Evolutionary conservation across 106 monocot species (phyloP).

Genomic region (Dactylorhiza incarnata): DNA sequence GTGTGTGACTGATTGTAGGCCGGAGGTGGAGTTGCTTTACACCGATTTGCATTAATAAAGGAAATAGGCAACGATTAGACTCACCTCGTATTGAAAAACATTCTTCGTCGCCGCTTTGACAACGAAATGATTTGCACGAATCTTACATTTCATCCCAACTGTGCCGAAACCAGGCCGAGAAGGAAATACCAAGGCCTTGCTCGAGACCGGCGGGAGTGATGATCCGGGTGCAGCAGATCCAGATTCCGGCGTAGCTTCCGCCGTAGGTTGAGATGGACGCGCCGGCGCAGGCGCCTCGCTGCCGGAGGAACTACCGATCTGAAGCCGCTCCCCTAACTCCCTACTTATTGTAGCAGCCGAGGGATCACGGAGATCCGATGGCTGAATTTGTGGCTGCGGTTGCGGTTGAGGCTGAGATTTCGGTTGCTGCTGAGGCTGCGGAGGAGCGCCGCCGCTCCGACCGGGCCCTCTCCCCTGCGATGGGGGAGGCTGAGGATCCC

Average conservation of each 20-base stretch:
- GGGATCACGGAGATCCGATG: neutral
- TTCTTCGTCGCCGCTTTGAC: conserved; percentile 6
- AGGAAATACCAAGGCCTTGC: conserved; percentile 9
- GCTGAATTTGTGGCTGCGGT: no score
- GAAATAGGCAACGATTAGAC: neutral
- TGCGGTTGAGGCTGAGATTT: no score
- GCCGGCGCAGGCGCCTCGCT: neutral
- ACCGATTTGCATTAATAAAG: neutral
- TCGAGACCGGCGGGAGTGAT: conserved; percentile 3
- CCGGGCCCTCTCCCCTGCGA: neutral
- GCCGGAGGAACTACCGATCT: neutral
- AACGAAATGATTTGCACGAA: conserved; percentile 26
- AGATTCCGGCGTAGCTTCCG: neutral
- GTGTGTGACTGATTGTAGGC: neutral
- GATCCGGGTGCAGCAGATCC: neutral
- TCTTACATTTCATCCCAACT: conserved; percentile 8
- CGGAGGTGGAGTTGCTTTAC: neutral
- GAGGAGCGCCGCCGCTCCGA: neutral
- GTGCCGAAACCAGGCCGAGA: conserved; percentile 16
- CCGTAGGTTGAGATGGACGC: neutral
- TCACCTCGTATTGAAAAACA: conserved; percentile 24
- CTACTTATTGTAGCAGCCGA: neutral
- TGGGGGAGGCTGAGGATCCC: neutral
- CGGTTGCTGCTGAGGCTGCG: neutral
- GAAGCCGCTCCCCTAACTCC: conserved; percentile 1